Base-by-base conservation (phyloP, 768 basidiomycete species). In the Russula dissimulans region DNA sequence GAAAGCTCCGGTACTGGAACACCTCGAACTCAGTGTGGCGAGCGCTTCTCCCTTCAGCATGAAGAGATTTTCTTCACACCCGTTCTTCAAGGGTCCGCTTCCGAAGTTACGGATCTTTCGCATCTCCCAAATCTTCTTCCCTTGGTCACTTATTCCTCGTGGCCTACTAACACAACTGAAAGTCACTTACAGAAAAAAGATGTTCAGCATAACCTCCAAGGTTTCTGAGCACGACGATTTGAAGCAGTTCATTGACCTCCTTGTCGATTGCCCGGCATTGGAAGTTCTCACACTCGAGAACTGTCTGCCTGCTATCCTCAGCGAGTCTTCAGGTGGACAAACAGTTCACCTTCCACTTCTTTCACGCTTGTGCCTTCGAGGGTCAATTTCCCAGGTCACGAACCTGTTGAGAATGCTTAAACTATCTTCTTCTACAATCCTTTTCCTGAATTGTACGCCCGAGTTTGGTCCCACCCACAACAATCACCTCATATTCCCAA, bases 1-100 rank as follows among this genome's bases (percentile, higher is more conserved):
- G 14, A 55, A 45, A 42, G 60, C 49, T 9, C 55, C 60, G 9
- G 22, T 8, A 3, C 18, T 61, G 55, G 60, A 57, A 17, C 55
- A 51, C 41, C 52, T 61, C 38, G 60, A 61, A 46, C 49, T 61
- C 36, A 15, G 3, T 2, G 1, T 44, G 14, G 4, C n/a, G 12
- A 9, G 1, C 1, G 6, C 11, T 14, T 7, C 2, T 11, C 44
- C 49, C n/a, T 3, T 41, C 11, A 32, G 14, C 5, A 11, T 32
- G 48, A 4, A 7, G 2, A 5, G 15, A 3, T 17, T 26, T 41
- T 14, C 1, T 9, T 26, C n/a, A 29, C 15, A 12, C 0, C 18
- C 14, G 1, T 22, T 57, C 12, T 61, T 57, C 50, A 32, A 41
- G 14, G 55, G 49, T 1, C 14, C 34, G 1, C 22, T 26, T 26